Percentiles rank a stretch among this genome's conserved stretches.
Conservation (phyloP, 176 grass and related monocot species). For the Triticum urartu region DNA sequence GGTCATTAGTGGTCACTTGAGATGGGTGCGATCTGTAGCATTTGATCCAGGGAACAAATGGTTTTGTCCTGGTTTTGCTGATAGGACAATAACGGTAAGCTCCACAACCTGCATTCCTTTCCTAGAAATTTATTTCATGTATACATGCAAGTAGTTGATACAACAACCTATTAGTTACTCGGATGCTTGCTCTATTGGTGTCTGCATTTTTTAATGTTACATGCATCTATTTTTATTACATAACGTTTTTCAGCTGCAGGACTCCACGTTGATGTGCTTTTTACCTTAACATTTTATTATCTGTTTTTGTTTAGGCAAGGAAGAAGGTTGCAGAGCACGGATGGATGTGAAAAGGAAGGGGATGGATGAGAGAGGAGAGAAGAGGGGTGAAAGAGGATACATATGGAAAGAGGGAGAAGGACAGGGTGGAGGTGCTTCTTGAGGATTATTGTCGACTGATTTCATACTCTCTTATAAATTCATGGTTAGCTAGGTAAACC, state of each 20-base stretch:
- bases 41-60: conserved; percentile 91
- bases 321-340: no score
- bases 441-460: no score
- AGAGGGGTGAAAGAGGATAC: no score
- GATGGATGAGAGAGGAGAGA: no score
- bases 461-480: no score
- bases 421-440: no score
- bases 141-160: background rate
- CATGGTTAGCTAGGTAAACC: no score
- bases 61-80: conserved; percentile 45
- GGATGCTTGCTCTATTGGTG: background rate
- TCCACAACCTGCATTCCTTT: background rate
- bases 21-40: conserved; percentile 88
- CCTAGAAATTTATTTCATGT: background rate
- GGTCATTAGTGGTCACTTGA: conserved; percentile 97
- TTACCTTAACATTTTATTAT: no score
- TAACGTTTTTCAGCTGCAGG: background rate
- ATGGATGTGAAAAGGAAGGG: no score
- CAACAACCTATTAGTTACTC: background rate
- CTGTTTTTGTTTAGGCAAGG: no score
- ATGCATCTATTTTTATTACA: background rate
- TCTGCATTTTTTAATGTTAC: background rate
- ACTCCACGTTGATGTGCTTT: background rate
- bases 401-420: no score
- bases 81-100: no score